A percentile compares a stretch with the other conserved stretches of the same genome.
Evolutionary conservation across 208 protist species (phyloP).

Genomic region (Lotmaria passim): DNA sequence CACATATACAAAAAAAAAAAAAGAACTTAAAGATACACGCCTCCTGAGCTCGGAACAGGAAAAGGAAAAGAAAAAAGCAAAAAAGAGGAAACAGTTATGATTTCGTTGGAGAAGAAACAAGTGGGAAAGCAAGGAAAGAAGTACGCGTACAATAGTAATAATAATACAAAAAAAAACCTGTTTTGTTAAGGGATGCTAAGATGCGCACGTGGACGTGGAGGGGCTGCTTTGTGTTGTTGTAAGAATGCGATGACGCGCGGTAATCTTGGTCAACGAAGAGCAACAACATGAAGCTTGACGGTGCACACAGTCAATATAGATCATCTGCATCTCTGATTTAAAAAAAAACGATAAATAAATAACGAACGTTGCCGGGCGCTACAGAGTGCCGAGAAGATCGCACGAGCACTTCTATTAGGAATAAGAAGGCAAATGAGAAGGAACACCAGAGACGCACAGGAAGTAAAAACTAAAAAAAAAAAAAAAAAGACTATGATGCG

Average conservation of each 20-base stretch:
- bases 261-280: too few relatives aligned
- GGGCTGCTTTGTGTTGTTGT: too few relatives aligned
- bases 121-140: not conserved
- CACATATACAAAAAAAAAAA: too few relatives aligned
- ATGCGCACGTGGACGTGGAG: too few relatives aligned
- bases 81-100: not conserved
- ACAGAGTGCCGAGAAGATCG: too few relatives aligned
- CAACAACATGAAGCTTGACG: too few relatives aligned
- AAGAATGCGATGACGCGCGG: too few relatives aligned
- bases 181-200: not conserved
- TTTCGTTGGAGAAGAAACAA: not conserved
- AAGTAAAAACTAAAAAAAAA: not conserved
- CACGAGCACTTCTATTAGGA: not conserved
- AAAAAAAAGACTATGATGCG: too few relatives aligned
- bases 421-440: constrained; percentile 1
- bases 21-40: too few relatives aligned
- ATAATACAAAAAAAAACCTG: not conserved
- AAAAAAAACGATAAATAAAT: not conserved
- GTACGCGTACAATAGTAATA: not conserved
- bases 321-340: too few relatives aligned
- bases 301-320: too few relatives aligned
- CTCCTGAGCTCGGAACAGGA: too few relatives aligned
- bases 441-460: not conserved
- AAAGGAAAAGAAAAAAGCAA: not conserved
- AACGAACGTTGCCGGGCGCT: not conserved